phyloP scores from a whole-genome alignment of 2,329 filamentous ascomycete species.

The Cephalotrichum gorgonifer region DNA sequence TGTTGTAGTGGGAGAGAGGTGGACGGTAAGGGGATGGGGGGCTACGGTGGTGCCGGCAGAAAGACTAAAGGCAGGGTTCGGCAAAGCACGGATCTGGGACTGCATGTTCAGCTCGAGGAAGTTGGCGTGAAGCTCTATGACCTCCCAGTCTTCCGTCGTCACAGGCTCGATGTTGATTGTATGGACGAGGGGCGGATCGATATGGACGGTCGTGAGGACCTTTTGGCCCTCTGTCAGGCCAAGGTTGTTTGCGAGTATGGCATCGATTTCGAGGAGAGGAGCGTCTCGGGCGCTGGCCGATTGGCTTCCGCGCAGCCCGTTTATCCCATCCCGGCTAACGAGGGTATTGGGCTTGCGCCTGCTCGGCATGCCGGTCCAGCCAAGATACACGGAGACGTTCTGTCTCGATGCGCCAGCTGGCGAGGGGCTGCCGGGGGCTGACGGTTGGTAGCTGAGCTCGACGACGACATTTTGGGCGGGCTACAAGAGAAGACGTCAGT shows the following conservation, averaged over 20 bases:
- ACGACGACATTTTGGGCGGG: slow-evolving; percentile 93
- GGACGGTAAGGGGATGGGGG: slow-evolving; percentile 76
- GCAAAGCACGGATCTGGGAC: slow-evolving; percentile 83
- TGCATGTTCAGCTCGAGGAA: slow-evolving; percentile 92
- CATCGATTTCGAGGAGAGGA: slow-evolving; percentile 74
- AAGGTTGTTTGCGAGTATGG: slow-evolving; percentile 67
- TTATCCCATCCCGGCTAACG: slow-evolving; percentile 64
- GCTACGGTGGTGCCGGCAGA: slow-evolving; percentile 38
- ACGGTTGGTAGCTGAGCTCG: slow-evolving; percentile 64
- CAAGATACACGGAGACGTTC: slow-evolving; percentile 70
- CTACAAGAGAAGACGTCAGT: slow-evolving; percentile 34
- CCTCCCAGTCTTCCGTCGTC: slow-evolving; percentile 95
- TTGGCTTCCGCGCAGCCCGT: slow-evolving; percentile 43
- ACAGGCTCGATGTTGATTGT: slow-evolving; percentile 95
- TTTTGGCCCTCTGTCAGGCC: slow-evolving; percentile 76
- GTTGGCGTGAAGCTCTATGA: slow-evolving; percentile 92
- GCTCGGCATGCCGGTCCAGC: slow-evolving; percentile 97
- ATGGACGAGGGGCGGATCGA: slow-evolving; percentile 84
- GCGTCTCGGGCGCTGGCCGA: slow-evolving; percentile 55
- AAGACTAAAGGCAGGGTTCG: slow-evolving; percentile 63
- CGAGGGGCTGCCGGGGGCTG: slow-evolving; percentile 25
- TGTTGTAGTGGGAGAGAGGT: slow-evolving; percentile 89
- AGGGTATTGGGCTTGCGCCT: slow-evolving; percentile 69
- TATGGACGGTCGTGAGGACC: slow-evolving; percentile 60
- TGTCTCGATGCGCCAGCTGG: slow-evolving; percentile 34